Percentiles rank a stretch among this genome's conserved stretches.
Evolutionary conservation across 2,329 filamentous ascomycete species (phyloP).

Genomic region (Aspergillus arachidicola): DNA sequence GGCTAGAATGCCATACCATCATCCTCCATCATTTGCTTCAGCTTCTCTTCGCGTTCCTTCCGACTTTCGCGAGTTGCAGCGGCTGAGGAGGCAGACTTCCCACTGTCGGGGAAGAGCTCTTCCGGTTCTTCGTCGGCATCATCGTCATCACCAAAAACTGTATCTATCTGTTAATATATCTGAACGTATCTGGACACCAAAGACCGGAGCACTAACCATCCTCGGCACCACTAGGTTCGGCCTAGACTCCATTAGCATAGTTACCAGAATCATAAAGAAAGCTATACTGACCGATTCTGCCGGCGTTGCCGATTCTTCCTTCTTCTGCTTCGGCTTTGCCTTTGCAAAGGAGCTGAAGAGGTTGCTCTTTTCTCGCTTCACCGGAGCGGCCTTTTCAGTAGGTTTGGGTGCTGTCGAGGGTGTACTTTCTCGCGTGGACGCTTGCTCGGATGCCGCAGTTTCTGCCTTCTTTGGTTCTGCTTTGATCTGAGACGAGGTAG

Average conservation of each 20-base stretch:
- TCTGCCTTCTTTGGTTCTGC: slow-evolving; percentile 27
- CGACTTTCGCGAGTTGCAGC: slow-evolving; percentile 45
- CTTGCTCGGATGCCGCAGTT: slow-evolving; percentile 20
- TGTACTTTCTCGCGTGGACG: slow-evolving; percentile 26
- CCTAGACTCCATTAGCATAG: slow-evolving; percentile 28
- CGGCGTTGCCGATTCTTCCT: slow-evolving; percentile 45
- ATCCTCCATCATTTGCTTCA: slow-evolving; percentile 77
- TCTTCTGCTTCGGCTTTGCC: slow-evolving; percentile 61
- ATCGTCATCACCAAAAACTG: slow-evolving; percentile 55
- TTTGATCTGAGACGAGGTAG: slow-evolving; percentile 23
- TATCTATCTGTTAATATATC: slow-evolving; percentile 29
- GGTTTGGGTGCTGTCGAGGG: slow-evolving; percentile 38
- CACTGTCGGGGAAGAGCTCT: slow-evolving; percentile 49
- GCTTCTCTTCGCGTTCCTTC: slow-evolving; percentile 66
- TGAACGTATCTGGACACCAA: not conserved
- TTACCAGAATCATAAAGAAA: slow-evolving; percentile 19
- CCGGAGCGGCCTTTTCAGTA: slow-evolving; percentile 40
- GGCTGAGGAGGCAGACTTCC: slow-evolving; percentile 39
- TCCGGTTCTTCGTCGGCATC: slow-evolving; percentile 61
- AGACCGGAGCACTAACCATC: slow-evolving; percentile 48
- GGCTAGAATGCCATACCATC: slow-evolving; percentile 45
- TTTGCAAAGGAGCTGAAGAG: slow-evolving; percentile 82
- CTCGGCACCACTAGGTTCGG: slow-evolving; percentile 44
- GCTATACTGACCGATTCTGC: slow-evolving; percentile 39
- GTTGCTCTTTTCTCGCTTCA: slow-evolving; percentile 63